A percentile compares a stretch with the other conserved stretches of the same genome.
These are phyloP conservation scores for Epicoccum sorghinum DNA, from an alignment of 2,329 filamentous ascomycete species.

Conservation along the genomic window DNA sequence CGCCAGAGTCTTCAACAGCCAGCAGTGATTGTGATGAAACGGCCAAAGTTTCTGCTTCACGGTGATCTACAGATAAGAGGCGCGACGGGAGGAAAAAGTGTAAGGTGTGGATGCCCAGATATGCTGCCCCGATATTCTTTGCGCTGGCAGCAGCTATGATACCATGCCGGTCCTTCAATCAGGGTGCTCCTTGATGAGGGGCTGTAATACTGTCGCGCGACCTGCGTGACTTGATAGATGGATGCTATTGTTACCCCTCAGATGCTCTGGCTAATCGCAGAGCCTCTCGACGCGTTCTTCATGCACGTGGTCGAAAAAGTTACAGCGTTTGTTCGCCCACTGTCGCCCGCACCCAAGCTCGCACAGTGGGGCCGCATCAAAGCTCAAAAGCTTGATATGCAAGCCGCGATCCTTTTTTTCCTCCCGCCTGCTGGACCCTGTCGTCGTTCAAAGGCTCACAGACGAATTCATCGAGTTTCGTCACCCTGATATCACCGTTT, in stretches of 20 bases:
- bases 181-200: slow-evolving; percentile 12
- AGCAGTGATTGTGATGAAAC: slow-evolving; percentile 2
- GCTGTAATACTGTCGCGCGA: slow-evolving; percentile 12
- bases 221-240: slow-evolving; percentile 10
- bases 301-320: slow-evolving; percentile 21
- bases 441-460: not conserved
- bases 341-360: slow-evolving; percentile 4
- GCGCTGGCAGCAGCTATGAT: slow-evolving; percentile 28
- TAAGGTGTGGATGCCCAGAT: slow-evolving; percentile 7
- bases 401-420: slow-evolving; percentile 1
- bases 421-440: slow-evolving; percentile 9
- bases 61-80: not conserved
- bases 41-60: slow-evolving; percentile 6
- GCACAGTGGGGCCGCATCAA: slow-evolving; percentile 10
- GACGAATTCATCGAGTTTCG: not conserved
- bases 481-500: not conserved
- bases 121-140: slow-evolving; percentile 21
- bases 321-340: slow-evolving; percentile 1
- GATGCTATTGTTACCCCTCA: slow-evolving; percentile 7
- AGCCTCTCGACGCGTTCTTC: slow-evolving; percentile 8
- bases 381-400: slow-evolving; percentile 13
- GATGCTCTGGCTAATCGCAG: not conserved
- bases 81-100: slow-evolving; percentile 1
- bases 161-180: slow-evolving; percentile 20
- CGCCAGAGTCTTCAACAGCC: not conserved